Evolutionary conservation across 768 basidiomycete genomes (phyloP).

Genomic region (Rhizopogon vinicolor): DNA sequence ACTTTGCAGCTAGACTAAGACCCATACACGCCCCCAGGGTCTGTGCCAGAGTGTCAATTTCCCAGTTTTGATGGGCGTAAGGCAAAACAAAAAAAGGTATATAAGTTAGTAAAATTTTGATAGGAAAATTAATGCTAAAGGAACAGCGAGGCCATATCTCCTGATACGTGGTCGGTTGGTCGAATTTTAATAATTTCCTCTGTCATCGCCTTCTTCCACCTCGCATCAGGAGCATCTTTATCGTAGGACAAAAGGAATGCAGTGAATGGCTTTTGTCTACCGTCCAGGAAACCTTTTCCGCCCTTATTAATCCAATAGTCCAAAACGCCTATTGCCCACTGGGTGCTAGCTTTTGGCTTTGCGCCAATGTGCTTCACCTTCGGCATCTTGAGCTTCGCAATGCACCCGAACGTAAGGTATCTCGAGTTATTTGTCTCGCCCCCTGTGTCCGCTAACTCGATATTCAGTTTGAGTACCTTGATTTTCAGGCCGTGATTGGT

Average conservation of each 20-base stretch:
- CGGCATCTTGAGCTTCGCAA: background rate
- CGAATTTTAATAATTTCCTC: background rate
- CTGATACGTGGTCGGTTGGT: background rate
- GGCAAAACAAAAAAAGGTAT: background rate
- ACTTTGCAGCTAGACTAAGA: too few species aligned
- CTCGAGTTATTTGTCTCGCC: background rate
- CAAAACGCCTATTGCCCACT: conserved; percentile 4
- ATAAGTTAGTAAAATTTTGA: too few species aligned
- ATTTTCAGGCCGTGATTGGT: conserved; percentile 9
- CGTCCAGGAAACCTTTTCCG: background rate
- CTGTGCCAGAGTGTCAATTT: too few species aligned
- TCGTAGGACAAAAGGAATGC: conserved; percentile 2
- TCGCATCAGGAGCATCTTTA: background rate
- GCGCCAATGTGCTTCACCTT: background rate
- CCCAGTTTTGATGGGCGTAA: too few species aligned
- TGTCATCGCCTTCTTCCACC: conserved; percentile 4
- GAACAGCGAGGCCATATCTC: background rate
- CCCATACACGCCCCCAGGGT: too few species aligned
- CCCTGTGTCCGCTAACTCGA: background rate
- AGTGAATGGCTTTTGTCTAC: background rate
- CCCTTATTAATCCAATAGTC: background rate
- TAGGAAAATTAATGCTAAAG: background rate
- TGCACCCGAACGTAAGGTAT: background rate
- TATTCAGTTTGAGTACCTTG: background rate
- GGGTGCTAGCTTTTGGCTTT: background rate